Evolutionary conservation across 345 rosid species (phyloP).

Genomic region (Adansonia digitata): DNA sequence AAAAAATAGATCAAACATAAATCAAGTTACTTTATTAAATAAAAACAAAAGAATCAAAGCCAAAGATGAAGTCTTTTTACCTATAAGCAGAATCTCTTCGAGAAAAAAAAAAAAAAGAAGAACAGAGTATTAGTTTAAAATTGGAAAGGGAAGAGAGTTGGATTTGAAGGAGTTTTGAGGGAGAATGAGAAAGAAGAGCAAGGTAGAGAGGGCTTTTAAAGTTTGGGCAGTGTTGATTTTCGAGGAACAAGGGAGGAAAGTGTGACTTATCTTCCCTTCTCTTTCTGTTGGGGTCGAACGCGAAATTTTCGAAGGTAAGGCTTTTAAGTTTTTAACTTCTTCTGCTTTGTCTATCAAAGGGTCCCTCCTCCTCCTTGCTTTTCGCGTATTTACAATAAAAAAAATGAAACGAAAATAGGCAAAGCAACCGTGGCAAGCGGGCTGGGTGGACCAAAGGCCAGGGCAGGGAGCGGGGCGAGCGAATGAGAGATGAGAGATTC

Average conservation of each 20-base stretch:
- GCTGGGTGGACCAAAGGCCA: too few relatives aligned
- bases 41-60: neutral
- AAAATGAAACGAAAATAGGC: neutral
- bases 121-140: neutral
- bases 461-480: too few relatives aligned
- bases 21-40: neutral
- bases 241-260: slow-evolving; percentile 66
- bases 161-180: slow-evolving; percentile 10
- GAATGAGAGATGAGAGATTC: neutral
- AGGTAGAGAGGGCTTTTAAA: slow-evolving; percentile 20
- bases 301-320: slow-evolving; percentile 38
- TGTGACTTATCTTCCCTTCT: slow-evolving; percentile 48
- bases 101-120: neutral
- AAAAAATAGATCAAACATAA: neutral
- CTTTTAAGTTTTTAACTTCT: neutral
- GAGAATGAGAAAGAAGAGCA: neutral
- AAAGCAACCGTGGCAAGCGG: too few relatives aligned
- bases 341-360: neutral
- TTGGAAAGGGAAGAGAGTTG: neutral
- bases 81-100: slow-evolving; percentile 6
- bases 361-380: neutral
- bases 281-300: slow-evolving; percentile 44
- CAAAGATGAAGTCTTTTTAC: slow-evolving; percentile 10
- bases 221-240: slow-evolving; percentile 22
- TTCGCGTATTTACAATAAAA: neutral